These are phyloP conservation scores for Tolypocladium amazonense DNA, from an alignment of 2,329 filamentous ascomycete species.

Conservation along the genomic window DNA sequence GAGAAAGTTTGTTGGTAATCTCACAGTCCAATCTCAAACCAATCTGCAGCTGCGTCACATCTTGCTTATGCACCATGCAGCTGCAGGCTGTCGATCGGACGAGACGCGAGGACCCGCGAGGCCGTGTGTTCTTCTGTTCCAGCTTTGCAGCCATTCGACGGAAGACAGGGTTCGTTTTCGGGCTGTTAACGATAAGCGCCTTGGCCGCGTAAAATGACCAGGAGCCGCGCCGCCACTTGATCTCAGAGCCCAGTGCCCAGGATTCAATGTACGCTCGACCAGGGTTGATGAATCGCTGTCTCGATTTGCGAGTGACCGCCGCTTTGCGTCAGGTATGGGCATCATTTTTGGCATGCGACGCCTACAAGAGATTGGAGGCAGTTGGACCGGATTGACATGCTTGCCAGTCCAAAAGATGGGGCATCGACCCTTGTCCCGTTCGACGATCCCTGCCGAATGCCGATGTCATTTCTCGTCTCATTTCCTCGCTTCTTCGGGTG, in stretches of 20 bases:
- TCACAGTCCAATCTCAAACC: constrained; percentile 3
- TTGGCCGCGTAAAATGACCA: background rate
- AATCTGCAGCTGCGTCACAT: constrained; percentile 5
- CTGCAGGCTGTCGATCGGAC: constrained; percentile 3
- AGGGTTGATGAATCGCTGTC: background rate
- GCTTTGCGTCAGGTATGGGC: background rate
- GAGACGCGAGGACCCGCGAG: background rate
- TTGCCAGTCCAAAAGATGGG: background rate
- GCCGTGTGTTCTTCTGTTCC: background rate
- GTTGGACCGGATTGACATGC: background rate
- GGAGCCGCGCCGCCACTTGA: background rate
- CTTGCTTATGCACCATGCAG: constrained; percentile 4
- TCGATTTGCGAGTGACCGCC: background rate
- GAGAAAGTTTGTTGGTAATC: background rate
- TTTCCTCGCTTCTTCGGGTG: constrained; percentile 5
- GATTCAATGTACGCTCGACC: background rate
- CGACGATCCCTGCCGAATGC: background rate
- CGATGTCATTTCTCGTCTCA: constrained; percentile 8
- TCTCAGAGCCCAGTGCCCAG: background rate
- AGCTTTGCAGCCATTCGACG: background rate
- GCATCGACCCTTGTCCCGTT: background rate
- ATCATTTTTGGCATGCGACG: background rate
- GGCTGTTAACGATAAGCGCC: background rate
- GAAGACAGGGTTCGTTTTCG: no score
- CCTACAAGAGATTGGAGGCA: background rate